Evolutionary conservation across 495 filamentous ascomycete genomes (phyloP), one percentile per base, ranked within the genome.

Genomic region (Glutinoglossum americanum): DNA sequence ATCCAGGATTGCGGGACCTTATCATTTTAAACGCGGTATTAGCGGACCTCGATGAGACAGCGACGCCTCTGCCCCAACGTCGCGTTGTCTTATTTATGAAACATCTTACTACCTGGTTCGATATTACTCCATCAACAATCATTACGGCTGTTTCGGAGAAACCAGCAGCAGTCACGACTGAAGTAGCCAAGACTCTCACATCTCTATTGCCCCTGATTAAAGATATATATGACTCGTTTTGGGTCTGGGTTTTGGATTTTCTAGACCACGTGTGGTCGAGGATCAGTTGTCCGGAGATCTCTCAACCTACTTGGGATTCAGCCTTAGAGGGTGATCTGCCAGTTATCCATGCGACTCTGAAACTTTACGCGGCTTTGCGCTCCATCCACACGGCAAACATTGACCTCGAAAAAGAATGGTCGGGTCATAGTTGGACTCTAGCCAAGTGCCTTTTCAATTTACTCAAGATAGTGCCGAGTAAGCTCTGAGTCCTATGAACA

Each of bases 71-170:
- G 51, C 84, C 87, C 17, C 84, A 84, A 30, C 87, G 90, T 63
- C 76, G 89, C 35, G 63, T 88, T 35, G 80, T 96, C 2, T 87
- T 94, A 64, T 80, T 89, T 26, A 76, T 89, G 32, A 86, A 87
- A 66, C 80, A 89, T 61, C 68, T 95, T 7, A 72, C 83, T 9
- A 73, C 78, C 19, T 89, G 84, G 77, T 67, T 85, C 1, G 72
- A 82, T 8, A 21, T 28, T 19, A 28, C 5, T 5, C 23, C 49
- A 19, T 13, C 26, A 8, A 11, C 4, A 17, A 32, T 2, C 28
- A 41, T 41, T 45, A 30, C 54, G 1, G 55, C 28, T n/a, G 19
- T 37, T 25, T 13, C 32, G 15, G 28, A 35, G 47, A 37, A 17
- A 27, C n/a, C 3, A 54, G 21, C 10, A 3, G 19, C 64, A 35